These are phyloP conservation scores for Diaporthe destruens DNA, from an alignment of 2,329 filamentous ascomycete species.

Conservation along the genomic window DNA sequence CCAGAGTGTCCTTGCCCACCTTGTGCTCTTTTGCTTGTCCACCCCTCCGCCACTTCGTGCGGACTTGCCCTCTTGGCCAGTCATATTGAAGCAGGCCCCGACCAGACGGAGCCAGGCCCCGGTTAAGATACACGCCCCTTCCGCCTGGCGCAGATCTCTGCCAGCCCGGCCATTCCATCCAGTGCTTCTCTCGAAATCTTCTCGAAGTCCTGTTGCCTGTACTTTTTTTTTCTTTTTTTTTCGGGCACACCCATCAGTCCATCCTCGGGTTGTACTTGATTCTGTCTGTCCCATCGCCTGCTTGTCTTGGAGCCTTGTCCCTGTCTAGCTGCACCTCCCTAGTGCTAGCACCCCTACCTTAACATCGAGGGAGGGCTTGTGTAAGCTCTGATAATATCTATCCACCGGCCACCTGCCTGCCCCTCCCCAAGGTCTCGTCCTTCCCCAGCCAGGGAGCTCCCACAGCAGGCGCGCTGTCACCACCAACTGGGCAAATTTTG, in stretches of 20 bases:
- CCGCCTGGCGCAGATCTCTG: conserved; percentile 27
- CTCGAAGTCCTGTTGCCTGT: conserved; percentile 19
- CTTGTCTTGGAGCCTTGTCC: conserved; percentile 40
- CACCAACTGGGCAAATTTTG: conserved; percentile 26
- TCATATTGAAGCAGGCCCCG: conserved; percentile 35
- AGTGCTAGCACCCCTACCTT: conserved; percentile 41
- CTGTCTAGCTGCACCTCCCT: conserved; percentile 33
- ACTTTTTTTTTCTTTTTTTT: background rate
- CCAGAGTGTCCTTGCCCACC: background rate
- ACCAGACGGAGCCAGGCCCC: conserved; percentile 34
- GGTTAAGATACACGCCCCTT: conserved; percentile 33
- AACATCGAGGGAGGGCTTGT: conserved; percentile 23
- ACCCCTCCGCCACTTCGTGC: conserved; percentile 20
- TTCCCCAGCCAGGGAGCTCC: conserved; percentile 14
- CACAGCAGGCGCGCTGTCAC: conserved; percentile 36
- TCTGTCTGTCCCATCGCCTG: conserved; percentile 32
- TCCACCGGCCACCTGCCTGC: conserved; percentile 31
- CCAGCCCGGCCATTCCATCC: conserved; percentile 23
- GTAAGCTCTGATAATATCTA: conserved; percentile 36
- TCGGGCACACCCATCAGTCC: conserved; percentile 7
- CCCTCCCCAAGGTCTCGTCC: conserved; percentile 36
- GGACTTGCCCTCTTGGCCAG: conserved; percentile 13
- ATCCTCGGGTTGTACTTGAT: conserved; percentile 21
- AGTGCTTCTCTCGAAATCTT: conserved; percentile 32
- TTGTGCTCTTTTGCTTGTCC: background rate